Evolutionary conservation across 202 grass and related monocot genomes (phyloP).

Genomic region (Setaria italica): DNA sequence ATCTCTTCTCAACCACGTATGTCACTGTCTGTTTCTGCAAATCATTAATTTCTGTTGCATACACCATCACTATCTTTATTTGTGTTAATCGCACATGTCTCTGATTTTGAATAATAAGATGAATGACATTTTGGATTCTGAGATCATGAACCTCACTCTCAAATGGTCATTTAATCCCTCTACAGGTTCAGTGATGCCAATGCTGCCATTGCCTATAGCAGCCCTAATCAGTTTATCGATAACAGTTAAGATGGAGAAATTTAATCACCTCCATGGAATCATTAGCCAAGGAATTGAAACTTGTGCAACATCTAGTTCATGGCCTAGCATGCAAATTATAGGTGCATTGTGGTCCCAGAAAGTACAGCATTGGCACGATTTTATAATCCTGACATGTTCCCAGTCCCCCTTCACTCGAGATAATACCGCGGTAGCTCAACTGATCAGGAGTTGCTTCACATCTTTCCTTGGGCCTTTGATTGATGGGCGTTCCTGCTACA

Average conservation of each 20-base stretch:
- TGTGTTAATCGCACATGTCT: background rate
- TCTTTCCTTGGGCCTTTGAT: conserved; percentile 65
- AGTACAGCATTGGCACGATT: conserved; percentile 77
- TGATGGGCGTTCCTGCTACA: conserved; percentile 43
- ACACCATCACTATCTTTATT: conserved; percentile 8
- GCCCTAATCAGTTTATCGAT: conserved; percentile 80
- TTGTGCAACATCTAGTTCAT: conserved; percentile 74
- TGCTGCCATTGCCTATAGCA: conserved; percentile 88
- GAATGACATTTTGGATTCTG: background rate
- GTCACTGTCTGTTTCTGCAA: conserved; percentile 15
- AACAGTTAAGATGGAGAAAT: conserved; percentile 73
- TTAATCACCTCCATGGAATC: conserved; percentile 59
- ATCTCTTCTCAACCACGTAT: conserved; percentile 59
- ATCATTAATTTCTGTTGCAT: conserved; percentile 30
- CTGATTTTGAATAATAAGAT: background rate
- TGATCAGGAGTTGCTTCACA: conserved; percentile 87
- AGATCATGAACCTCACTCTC: background rate
- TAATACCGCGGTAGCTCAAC: conserved; percentile 66
- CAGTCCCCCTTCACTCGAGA: conserved; percentile 60
- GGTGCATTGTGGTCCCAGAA: conserved; percentile 84
- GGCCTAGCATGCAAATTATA: conserved; percentile 76
- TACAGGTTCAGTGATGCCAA: conserved; percentile 62
- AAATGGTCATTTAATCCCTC: conserved; percentile 19
- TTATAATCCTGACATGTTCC: conserved; percentile 67
- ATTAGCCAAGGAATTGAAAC: conserved; percentile 62